These are phyloP conservation scores for Herpetospermum pedunculosum DNA, from an alignment of 306 rosid genomes.

Conservation along the genomic window DNA sequence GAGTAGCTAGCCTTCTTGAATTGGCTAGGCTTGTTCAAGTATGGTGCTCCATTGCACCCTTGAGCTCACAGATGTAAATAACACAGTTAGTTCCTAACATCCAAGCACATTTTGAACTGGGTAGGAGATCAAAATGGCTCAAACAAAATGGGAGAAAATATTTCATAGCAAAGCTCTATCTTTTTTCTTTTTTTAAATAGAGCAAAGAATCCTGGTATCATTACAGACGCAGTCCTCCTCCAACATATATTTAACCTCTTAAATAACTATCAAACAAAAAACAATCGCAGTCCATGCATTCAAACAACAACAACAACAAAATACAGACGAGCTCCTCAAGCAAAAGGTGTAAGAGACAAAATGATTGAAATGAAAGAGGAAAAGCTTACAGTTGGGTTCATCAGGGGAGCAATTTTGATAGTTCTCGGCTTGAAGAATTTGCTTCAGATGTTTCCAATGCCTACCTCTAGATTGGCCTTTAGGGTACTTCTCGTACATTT, in stretches of 20 bases:
- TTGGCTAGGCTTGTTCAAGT: background rate
- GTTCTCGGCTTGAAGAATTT: conserved; percentile 89
- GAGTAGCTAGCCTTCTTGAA: background rate
- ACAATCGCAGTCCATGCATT: background rate
- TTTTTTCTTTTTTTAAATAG: no score
- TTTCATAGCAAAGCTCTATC: no score
- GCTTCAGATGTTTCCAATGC: conserved; percentile 95
- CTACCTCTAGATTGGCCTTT: conserved; percentile 87
- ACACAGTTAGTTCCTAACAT: background rate
- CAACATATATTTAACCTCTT: background rate
- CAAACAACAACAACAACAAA: background rate
- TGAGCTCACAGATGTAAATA: background rate
- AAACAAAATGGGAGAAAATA: background rate
- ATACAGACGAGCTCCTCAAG: background rate
- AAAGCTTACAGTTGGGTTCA: conserved; percentile 61
- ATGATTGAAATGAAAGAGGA: background rate
- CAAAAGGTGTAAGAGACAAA: background rate
- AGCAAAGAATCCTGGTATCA: no score
- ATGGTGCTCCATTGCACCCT: background rate
- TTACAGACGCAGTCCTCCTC: no score
- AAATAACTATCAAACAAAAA: background rate
- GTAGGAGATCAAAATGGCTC: background rate
- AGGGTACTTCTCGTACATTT: conserved; percentile 83
- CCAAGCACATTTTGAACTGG: background rate
- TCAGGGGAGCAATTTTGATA: conserved; percentile 56